A percentile compares a stretch with the other conserved stretches of the same genome.
Conservation (phyloP, 192 early-diverging fungal genomes). For the Linnemannia exigua region DNA sequence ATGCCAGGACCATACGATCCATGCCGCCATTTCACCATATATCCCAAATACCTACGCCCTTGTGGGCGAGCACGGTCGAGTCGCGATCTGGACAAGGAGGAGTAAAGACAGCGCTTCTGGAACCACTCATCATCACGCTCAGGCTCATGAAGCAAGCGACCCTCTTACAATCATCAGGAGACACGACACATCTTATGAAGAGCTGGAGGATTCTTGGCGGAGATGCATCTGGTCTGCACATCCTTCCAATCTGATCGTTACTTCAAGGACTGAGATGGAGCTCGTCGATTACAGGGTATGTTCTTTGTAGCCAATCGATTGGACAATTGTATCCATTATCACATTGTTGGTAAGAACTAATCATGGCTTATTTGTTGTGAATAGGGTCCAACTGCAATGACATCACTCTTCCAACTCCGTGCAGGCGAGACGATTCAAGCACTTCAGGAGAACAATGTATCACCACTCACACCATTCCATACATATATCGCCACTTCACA, state of each 20-base stretch:
- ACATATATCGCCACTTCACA: constrained; percentile 37
- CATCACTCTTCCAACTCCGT: constrained; percentile 15
- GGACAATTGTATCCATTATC: not conserved
- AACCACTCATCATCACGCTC: not conserved
- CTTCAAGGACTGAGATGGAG: constrained; percentile 17
- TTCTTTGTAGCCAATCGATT: not conserved
- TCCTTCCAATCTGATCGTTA: constrained; percentile 17
- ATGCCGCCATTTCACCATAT: constrained; percentile 39
- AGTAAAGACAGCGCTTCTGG: not conserved
- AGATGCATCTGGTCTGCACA: constrained; percentile 35
- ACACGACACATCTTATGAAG: not conserved
- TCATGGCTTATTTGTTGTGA: not conserved
- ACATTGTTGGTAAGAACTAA: no score
- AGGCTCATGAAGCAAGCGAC: not conserved
- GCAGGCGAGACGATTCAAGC: constrained; percentile 17
- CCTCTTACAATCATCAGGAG: constrained; percentile 9
- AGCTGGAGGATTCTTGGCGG: constrained; percentile 22
- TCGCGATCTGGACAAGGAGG: constrained; percentile 21
- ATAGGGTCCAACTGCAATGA: constrained; percentile 7
- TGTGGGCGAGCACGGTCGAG: constrained; percentile 22
- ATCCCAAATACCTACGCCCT: constrained; percentile 26
- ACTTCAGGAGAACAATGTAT: constrained; percentile 22
- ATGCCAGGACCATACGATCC: constrained; percentile 18
- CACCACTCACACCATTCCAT: constrained; percentile 16
- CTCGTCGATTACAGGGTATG: constrained; percentile 38